Evolutionary conservation across 495 filamentous ascomycete genomes (phyloP), one percentile per base, ranked within the genome.

Genomic region (Sabuloglossum arenarium): DNA sequence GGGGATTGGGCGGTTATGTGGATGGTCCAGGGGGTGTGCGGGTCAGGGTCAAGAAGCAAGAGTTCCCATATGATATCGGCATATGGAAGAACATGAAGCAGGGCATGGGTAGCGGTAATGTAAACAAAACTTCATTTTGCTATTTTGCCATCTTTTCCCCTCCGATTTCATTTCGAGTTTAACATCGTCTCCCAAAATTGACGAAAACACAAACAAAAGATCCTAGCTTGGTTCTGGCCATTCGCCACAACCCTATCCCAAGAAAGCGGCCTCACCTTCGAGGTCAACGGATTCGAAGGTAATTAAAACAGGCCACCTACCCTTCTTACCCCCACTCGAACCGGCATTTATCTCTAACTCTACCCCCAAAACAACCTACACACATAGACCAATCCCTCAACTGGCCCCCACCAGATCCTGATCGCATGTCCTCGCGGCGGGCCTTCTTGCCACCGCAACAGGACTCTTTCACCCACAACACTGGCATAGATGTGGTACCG

Each of bases 391-490:
- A 73, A 11, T 61, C 66, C 58, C 58, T 72, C 19, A 64, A 70
- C n/a, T 97, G 91, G 91, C 91, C 91, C 23, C 91, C 93, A 3
- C 77, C 79, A 0, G 90, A 97, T 65, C 88, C 88, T 46, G 90
- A 97, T 58, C 85, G 88, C 57, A 72, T 86, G 59, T n/a, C n/a
- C n/a, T n/a, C n/a, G n/a, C 75, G 80, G 0, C 67, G 72, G 39
- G 62, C 59, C 61, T 37, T 67, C 62, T 64, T 65, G 63, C 12
- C 50, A 11, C 45, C 55, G 9, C 52, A 59, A 29, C 51, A 53
- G 3, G 69, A n/a, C n/a, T n/a, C 27, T 34, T 70, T 68, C 59
- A 67, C 61, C 8, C 57, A 69, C 39, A 53, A 63, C 10, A 27
- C 52, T 34, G 50, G 25, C 6, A 21, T 10, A 27, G 25, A 32